Conservation (phyloP, 164 flowering plant genomes). For the Akebia trifoliata region DNA sequence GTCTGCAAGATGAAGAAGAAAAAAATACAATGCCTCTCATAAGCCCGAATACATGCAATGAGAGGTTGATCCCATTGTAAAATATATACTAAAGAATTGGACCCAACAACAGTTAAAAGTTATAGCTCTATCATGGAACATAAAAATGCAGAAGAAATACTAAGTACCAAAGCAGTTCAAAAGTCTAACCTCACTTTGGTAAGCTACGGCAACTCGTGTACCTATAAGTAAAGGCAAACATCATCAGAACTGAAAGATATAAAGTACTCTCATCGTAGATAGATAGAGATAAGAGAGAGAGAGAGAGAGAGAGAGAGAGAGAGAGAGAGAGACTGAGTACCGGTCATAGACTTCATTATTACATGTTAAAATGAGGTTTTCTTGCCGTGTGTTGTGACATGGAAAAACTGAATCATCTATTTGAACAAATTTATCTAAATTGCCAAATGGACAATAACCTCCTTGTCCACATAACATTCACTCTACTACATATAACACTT, state of each 20-base stretch:
- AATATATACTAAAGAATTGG: not conserved
- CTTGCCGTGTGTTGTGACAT: not conserved
- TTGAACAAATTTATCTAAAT: not conserved
- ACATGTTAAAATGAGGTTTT: not conserved
- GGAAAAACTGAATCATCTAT: not conserved
- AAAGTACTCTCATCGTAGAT: no score
- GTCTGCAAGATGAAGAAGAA: constrained; percentile 78
- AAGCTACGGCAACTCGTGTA: constrained; percentile 78
- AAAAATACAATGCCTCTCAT: no score
- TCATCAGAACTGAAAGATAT: not conserved
- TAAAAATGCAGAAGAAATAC: not conserved
- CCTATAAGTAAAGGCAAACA: constrained; percentile 37
- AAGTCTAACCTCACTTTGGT: constrained; percentile 77
- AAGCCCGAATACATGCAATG: no score
- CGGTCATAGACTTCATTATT: no score
- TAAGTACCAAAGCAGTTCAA: not conserved
- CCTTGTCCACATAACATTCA: no score
- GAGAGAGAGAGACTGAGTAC: not conserved
- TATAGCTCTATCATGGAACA: not conserved
- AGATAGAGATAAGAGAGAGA: not conserved
- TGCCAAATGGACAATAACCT: not conserved
- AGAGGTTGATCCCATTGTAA: no score
- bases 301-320: no score
- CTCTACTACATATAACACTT: not conserved
- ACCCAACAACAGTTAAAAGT: not conserved